A percentile compares a stretch with the other conserved stretches of the same genome.
Evolutionary conservation across 2,329 filamentous ascomycete species (phyloP).

Genomic region (Ascochyta fabae): DNA sequence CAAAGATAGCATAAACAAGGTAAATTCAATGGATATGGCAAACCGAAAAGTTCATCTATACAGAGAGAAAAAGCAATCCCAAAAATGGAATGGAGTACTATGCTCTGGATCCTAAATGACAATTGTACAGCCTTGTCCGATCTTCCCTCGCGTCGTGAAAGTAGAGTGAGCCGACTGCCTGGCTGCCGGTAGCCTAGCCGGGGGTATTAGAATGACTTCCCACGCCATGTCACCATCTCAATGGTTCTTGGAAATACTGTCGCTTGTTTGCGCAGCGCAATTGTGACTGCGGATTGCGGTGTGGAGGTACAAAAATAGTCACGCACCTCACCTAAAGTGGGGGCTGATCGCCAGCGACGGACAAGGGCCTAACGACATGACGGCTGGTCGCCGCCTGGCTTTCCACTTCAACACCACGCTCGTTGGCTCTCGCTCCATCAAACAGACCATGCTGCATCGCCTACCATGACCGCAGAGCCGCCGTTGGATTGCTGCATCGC

Average conservation of each 20-base stretch:
- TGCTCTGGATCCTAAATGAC: not conserved
- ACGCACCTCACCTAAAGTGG: not conserved
- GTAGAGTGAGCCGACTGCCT: not conserved
- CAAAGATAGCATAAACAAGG: no score
- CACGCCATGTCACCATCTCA: not conserved
- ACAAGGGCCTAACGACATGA: slow-evolving; percentile 3
- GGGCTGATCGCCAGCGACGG: slow-evolving; percentile 13
- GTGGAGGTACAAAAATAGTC: slow-evolving; percentile 16
- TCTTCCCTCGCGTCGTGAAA: not conserved
- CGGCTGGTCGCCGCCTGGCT: slow-evolving; percentile 3
- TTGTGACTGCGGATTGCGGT: slow-evolving; percentile 14
- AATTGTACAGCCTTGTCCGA: not conserved
- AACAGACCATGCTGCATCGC: slow-evolving; percentile 5
- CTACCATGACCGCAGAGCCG: slow-evolving; percentile 10
- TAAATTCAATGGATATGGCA: not conserved
- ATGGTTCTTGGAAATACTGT: slow-evolving; percentile 2
- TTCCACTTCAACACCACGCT: slow-evolving; percentile 4
- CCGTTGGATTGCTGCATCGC: not conserved
- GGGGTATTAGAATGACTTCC: not conserved
- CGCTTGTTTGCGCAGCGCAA: not conserved
- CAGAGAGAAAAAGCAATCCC: not conserved
- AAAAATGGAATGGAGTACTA: not conserved
- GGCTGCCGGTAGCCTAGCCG: slow-evolving; percentile 6
- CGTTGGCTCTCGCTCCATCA: slow-evolving; percentile 10
- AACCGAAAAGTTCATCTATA: not conserved